These are phyloP conservation scores for Ascocoryne sarcoides DNA, from an alignment of 2,329 filamentous ascomycete genomes.

Conservation along the genomic window DNA sequence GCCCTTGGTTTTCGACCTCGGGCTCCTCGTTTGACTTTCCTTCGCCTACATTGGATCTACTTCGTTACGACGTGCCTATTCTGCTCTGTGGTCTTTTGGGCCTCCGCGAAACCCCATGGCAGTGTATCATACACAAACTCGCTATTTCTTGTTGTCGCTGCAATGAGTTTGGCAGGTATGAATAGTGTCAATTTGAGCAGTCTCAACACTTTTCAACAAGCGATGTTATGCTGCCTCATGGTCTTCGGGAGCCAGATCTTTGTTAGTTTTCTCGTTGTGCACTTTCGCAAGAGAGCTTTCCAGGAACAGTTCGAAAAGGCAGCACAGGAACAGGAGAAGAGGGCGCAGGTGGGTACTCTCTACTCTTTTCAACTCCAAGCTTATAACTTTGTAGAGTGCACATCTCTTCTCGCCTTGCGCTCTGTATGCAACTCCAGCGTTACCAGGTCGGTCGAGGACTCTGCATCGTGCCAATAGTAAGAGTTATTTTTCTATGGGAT, in stretches of 20 bases:
- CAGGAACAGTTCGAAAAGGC: constrained; percentile 29
- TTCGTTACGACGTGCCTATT: constrained; percentile 49
- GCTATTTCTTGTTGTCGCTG: constrained; percentile 57
- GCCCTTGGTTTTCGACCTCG: background rate
- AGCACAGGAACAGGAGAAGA: constrained; percentile 25
- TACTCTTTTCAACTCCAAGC: background rate
- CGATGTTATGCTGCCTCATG: constrained; percentile 55
- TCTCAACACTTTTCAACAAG: constrained; percentile 60
- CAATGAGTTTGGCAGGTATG: constrained; percentile 59
- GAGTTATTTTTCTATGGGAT: too few relatives aligned
- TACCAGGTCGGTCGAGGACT: background rate
- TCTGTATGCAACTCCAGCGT: background rate
- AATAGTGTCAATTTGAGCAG: constrained; percentile 58
- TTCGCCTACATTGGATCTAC: constrained; percentile 59
- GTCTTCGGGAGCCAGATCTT: constrained; percentile 59
- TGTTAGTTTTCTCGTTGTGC: constrained; percentile 55
- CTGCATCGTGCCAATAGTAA: background rate
- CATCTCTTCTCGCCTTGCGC: background rate
- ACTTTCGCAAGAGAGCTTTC: constrained; percentile 52
- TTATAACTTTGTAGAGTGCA: background rate
- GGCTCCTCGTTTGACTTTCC: constrained; percentile 41
- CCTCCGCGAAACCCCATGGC: constrained; percentile 39
- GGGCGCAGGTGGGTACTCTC: background rate
- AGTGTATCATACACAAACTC: constrained; percentile 53
- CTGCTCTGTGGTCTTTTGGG: constrained; percentile 53